Evolutionary conservation across 23 red algal species (phyloP), one percentile per base, ranked within the genome.

Genomic region (Agarophyton chilense): DNA sequence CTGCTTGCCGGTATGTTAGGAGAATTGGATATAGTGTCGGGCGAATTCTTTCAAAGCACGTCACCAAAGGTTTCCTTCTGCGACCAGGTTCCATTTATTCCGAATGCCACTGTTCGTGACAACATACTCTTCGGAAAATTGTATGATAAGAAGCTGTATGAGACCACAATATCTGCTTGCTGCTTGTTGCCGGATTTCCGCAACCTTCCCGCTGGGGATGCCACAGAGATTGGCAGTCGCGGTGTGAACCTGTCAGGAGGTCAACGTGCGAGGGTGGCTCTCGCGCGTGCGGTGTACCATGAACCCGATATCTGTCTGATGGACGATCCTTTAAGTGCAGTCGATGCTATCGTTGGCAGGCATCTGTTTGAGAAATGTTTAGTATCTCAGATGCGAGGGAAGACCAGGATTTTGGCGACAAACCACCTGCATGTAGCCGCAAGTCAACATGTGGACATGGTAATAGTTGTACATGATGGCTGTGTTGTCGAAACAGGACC

Each of bases 221-320:
- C 43, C 10, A 98, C 95, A 34, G 95, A 94, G 78, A 98, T 98
- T 79, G 95, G 95, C 29, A 91, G 93, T 42, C 90, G 93, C 47
- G 95, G 95, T 61, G 90, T 98, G 45, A 98, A 98, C 63, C 90
- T 98, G 14, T 94, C 89, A 14, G 95, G 95, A 14, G 95, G 95
- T 35, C 95, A 98, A 65, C 93, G 93, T 10, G 86, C 88, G 38
- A 87, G 95, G 33, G 87, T 94, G 14, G 75, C 89, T 21, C 44
- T 98, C 2, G 95, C 95, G 10, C 81, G 95, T 11, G 89, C 90
- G 21, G 79, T 94, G 41, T 98, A 98, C 79, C 66, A 61, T 26
- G 49, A 84, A 3, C 88, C 92, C 41, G 95, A 98, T 82, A 80
- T 97, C 21, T 85, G 77, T 32, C 52, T 97, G 13, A 41, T 98